Evolutionary conservation across 2,329 filamentous ascomycete species (phyloP).

Genomic region (Proliferodiscus dingleyae): DNA sequence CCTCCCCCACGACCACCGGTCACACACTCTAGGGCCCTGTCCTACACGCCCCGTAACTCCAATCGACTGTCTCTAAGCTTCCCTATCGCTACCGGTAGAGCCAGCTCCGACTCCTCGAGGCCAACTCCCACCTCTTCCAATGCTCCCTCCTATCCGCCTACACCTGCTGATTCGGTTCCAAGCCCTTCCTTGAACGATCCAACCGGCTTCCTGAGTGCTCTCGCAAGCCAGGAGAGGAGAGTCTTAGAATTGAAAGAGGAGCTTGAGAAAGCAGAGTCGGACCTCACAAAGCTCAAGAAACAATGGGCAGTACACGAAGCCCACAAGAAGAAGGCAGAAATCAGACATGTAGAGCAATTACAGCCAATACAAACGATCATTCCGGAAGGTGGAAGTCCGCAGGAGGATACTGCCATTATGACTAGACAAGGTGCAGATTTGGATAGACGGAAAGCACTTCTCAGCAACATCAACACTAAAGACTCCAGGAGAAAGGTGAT

Average conservation of each 20-base stretch:
- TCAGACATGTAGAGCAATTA: constrained; percentile 54
- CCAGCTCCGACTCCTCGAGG: constrained; percentile 22
- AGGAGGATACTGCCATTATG: constrained; percentile 22
- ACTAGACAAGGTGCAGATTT: constrained; percentile 50
- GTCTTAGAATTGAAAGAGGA: constrained; percentile 91
- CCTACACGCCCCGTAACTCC: constrained; percentile 25
- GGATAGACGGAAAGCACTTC: constrained; percentile 66
- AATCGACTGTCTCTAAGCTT: constrained; percentile 32
- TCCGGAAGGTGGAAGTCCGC: constrained; percentile 13
- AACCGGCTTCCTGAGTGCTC: constrained; percentile 68
- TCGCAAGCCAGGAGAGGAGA: constrained; percentile 85
- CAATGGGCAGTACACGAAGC: constrained; percentile 78
- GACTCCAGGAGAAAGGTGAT: constrained; percentile 58
- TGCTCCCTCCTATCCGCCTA: constrained; percentile 23
- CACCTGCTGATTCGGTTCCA: constrained; percentile 20
- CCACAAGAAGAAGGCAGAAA: constrained; percentile 67
- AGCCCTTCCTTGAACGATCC: constrained; percentile 27
- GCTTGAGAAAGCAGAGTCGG: constrained; percentile 72
- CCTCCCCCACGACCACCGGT: constrained; percentile 19
- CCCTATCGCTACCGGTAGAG: constrained; percentile 26
- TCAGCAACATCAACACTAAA: constrained; percentile 45
- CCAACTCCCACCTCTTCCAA: constrained; percentile 29
- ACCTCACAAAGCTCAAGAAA: constrained; percentile 72
- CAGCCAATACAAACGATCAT: constrained; percentile 42
- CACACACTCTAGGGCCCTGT: constrained; percentile 24